Evolutionary conservation across 352 stramenopile genomes (phyloP), one percentile per base, ranked within the genome.

Genomic region (Phytophthora meadii): DNA sequence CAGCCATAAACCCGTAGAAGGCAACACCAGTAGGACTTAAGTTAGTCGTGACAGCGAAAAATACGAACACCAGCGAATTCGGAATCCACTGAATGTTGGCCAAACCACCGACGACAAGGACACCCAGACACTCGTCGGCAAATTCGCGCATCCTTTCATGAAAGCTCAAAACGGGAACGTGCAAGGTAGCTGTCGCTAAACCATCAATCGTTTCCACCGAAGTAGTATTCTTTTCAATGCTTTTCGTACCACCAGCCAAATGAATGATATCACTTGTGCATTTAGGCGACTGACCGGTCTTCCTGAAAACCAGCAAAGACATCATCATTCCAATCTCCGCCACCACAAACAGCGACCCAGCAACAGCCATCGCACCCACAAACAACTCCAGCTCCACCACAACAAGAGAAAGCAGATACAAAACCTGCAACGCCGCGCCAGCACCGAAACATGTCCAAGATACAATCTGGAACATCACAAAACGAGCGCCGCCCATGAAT

Each of bases 301-400:
- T 64, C 25, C 60, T 55, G 39, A 93, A 95, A 19, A 94, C 77
- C 22, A 92, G 64, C 48, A 95, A 63, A 4, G 85, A 94, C 60
- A 92, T 79, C 74, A 95, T 90, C 85, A 94, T 95, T 32, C 87
- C 67, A 32, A 95, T 70, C 54, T 95, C 74, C 5, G 87, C 81
- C 34, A 89, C 57, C 10, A 92, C 65, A 40, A 90, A 90, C 19
- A 93, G 59, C 25, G 70, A 76, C 0, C 81, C 85, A 1, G 82
- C 87, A 14, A 88, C 62, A 7, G 73, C 79, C 77, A 93, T 90
- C 9, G 81, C 77, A 34, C 88, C 88, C 0, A 94, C 79, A 45
- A 95, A 92, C 25, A 92, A 57, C 59, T 95, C 84, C 37, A 95
- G 48, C 58, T 94, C 86, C 37, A 95, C 74, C 11, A 92, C 74